Evolutionary conservation across 2,329 filamentous ascomycete species (phyloP).

Genomic region (Davidsoniella neocaledoniae): DNA sequence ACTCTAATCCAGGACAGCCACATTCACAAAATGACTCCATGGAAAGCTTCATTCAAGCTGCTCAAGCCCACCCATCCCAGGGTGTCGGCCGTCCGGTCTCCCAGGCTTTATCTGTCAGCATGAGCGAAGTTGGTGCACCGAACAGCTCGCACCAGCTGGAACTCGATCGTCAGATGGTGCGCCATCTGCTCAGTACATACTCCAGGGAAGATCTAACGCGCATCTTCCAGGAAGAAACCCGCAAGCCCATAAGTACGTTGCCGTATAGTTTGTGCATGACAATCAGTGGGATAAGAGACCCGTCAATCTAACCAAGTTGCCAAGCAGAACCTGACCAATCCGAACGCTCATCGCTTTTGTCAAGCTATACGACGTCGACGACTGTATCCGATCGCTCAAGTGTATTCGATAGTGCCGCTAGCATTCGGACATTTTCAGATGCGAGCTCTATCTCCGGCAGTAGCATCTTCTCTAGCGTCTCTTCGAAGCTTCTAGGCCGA

Average conservation of each 20-base stretch:
- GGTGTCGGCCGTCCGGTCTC: too few relatives aligned
- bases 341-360: conserved; percentile 21
- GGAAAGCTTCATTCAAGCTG: too few relatives aligned
- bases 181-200: conserved; percentile 15
- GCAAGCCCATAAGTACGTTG: conserved; percentile 5
- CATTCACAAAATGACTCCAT: too few relatives aligned
- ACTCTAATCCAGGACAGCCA: too few relatives aligned
- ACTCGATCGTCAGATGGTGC: conserved; percentile 15
- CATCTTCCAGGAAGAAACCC: conserved; percentile 14
- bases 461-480: conserved; percentile 24
- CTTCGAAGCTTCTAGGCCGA: conserved; percentile 21
- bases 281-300: conserved; percentile 16
- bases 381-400: conserved; percentile 22
- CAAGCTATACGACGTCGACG: conserved; percentile 20
- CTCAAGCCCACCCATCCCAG: too few relatives aligned
- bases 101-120: too few relatives aligned
- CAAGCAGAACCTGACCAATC: conserved; percentile 15
- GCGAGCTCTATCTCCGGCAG: conserved; percentile 24
- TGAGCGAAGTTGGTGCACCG: background rate
- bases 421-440: conserved; percentile 24
- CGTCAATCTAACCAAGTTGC: conserved; percentile 16
- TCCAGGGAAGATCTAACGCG: conserved; percentile 13
- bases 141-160: conserved; percentile 4
- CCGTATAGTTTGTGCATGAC: background rate
- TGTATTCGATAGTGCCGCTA: conserved; percentile 21